phyloP scores from a whole-genome alignment of 2,329 filamentous ascomycete species.

The Cladosporium cucumerinum region DNA sequence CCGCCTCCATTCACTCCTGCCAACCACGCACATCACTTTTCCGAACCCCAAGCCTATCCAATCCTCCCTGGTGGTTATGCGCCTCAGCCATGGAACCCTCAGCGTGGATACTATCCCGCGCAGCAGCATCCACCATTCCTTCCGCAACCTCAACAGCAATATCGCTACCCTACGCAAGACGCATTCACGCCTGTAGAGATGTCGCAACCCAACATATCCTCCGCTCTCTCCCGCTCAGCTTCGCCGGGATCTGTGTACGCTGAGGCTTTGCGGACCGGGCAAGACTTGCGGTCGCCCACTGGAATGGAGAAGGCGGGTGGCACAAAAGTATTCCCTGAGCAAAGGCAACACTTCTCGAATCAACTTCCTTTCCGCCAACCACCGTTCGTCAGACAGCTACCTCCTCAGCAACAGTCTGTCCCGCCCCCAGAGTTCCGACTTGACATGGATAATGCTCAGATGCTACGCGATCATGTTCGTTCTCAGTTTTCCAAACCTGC shows the following conservation, averaged over 20 bases:
- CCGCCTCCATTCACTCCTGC: slow-evolving; percentile 29
- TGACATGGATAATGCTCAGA: slow-evolving; percentile 30
- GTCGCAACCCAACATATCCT: neutral
- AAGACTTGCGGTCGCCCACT: slow-evolving; percentile 6
- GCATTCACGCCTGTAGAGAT: slow-evolving; percentile 22
- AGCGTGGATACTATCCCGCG: slow-evolving; percentile 19
- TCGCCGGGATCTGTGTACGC: slow-evolving; percentile 11
- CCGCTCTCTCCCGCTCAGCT: slow-evolving; percentile 8
- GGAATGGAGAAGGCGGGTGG: neutral
- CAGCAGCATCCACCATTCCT: slow-evolving; percentile 1
- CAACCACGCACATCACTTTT: slow-evolving; percentile 28
- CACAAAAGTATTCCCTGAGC: neutral
- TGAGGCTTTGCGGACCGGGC: neutral
- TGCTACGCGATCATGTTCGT: slow-evolving; percentile 30
- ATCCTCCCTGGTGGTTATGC: slow-evolving; percentile 14
- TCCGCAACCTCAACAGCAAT: slow-evolving; percentile 17
- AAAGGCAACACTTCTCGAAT: neutral
- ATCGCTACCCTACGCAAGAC: slow-evolving; percentile 29
- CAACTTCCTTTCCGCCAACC: slow-evolving; percentile 9
- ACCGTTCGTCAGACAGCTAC: slow-evolving; percentile 1
- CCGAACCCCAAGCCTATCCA: slow-evolving; percentile 21
- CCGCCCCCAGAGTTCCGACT: slow-evolving; percentile 23
- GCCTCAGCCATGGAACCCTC: slow-evolving; percentile 19
- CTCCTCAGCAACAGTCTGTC: slow-evolving; percentile 12
- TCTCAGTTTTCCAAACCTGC: slow-evolving; percentile 28